These are phyloP conservation scores for Parastagonospora avenae DNA, from an alignment of 2,329 filamentous ascomycete genomes.

Conservation along the genomic window DNA sequence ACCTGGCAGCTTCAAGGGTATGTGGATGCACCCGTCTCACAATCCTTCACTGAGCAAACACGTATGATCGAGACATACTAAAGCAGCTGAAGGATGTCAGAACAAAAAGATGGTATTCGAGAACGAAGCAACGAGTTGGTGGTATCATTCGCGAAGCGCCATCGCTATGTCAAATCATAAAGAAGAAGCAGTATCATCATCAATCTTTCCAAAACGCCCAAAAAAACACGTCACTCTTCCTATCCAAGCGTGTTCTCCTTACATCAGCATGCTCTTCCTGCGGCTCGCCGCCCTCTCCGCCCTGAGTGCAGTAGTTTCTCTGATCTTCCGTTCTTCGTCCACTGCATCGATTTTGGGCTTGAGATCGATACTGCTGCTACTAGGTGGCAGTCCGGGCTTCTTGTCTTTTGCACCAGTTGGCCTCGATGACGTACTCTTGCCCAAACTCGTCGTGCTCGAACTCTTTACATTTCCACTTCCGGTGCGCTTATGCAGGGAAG, in stretches of 20 bases:
- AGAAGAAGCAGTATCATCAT: not conserved
- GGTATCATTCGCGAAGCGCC: conserved; percentile 16
- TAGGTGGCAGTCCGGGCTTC: conserved; percentile 11
- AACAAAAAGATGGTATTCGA: no score
- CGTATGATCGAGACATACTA: no score
- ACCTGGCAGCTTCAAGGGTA: no score
- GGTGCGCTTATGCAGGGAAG: conserved; percentile 32
- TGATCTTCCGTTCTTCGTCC: conserved; percentile 9
- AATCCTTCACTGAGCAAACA: no score
- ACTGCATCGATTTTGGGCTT: conserved; percentile 13
- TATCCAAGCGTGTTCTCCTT: not conserved
- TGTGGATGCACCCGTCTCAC: no score
- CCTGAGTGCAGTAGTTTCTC: conserved; percentile 27
- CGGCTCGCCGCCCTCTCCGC: conserved; percentile 47
- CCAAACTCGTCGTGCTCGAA: conserved; percentile 16
- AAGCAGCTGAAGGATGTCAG: no score
- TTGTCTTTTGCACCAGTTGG: conserved; percentile 22
- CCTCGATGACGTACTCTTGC: conserved; percentile 23
- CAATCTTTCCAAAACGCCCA: not conserved
- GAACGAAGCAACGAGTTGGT: not conserved
- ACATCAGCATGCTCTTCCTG: conserved; percentile 52
- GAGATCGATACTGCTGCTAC: conserved; percentile 16
- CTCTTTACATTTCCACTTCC: conserved; percentile 31
- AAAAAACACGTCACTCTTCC: not conserved
- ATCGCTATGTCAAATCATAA: conserved; percentile 4